These are phyloP conservation scores for Chaetothyriales sp. DNA, from an alignment of 2,329 filamentous ascomycete genomes.

Conservation along the genomic window DNA sequence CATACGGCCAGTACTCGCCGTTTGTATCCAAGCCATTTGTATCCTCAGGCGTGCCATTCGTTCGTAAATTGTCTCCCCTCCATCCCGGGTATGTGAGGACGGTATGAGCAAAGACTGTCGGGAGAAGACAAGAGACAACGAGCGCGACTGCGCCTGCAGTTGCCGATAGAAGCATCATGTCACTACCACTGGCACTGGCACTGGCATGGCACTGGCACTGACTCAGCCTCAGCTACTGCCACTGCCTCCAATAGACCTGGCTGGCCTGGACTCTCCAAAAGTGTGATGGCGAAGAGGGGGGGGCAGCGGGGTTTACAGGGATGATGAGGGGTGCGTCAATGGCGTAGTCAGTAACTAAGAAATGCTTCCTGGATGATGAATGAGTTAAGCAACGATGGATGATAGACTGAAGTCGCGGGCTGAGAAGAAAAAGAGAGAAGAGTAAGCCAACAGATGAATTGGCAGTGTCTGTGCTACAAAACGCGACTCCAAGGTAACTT, in stretches of 20 bases:
- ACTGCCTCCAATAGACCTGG: too few species aligned
- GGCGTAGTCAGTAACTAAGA: not conserved
- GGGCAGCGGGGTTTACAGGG: too few species aligned
- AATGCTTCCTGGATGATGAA: too few species aligned
- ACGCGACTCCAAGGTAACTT: too few species aligned
- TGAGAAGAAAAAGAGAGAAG: not conserved
- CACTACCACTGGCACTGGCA: not conserved
- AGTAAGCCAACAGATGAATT: not conserved
- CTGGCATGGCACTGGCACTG: not conserved
- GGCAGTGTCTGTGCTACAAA: not conserved
- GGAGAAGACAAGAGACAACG: not conserved
- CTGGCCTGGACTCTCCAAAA: too few species aligned
- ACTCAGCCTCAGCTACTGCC: too few species aligned
- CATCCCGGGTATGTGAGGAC: constrained; percentile 77
- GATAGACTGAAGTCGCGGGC: not conserved
- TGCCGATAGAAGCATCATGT: not conserved
- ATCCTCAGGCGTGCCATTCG: constrained; percentile 47
- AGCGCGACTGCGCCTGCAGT: not conserved
- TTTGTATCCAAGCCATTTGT: constrained; percentile 32
- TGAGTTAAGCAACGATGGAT: not conserved
- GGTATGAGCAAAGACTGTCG: constrained; percentile 42
- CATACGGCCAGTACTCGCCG: constrained; percentile 55
- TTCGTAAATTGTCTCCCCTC: constrained; percentile 73
- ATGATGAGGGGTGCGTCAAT: too few species aligned
- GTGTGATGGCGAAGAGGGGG: too few species aligned